Conservation (phyloP, 2,329 filamentous ascomycete genomes). For the Volutella citrinella region DNA sequence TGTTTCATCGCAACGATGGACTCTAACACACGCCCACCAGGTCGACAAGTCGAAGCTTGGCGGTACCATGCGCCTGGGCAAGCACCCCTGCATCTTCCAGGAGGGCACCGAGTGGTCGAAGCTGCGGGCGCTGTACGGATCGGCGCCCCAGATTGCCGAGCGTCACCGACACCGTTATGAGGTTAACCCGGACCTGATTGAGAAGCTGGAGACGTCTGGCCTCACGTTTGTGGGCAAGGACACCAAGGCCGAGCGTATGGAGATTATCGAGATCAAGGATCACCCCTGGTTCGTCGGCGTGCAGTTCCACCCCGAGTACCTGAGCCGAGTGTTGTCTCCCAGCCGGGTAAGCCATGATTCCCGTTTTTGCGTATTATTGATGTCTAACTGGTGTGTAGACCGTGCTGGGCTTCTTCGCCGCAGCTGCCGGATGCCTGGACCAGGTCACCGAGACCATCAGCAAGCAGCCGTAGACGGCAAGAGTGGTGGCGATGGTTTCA, state of each 20-base stretch:
- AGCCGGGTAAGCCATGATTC: no score
- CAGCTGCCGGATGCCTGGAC: slow-evolving; percentile 66
- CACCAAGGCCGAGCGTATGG: slow-evolving; percentile 74
- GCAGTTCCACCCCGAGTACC: slow-evolving; percentile 74
- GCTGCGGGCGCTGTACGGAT: slow-evolving; percentile 71
- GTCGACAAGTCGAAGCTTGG: slow-evolving; percentile 52
- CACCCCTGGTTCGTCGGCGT: slow-evolving; percentile 73
- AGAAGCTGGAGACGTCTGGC: slow-evolving; percentile 64
- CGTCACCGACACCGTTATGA: slow-evolving; percentile 89
- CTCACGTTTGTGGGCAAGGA: slow-evolving; percentile 79
- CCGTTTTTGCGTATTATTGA: no score
- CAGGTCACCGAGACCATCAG: slow-evolving; percentile 27
- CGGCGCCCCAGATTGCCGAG: slow-evolving; percentile 57
- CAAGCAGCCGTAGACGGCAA: neutral
- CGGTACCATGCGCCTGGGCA: slow-evolving; percentile 83
- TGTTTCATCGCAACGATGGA: slow-evolving; percentile 39
- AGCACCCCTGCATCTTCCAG: slow-evolving; percentile 73
- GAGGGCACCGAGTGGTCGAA: slow-evolving; percentile 72
- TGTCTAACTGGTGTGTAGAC: no score
- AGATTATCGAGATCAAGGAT: slow-evolving; percentile 76
- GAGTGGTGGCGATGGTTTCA: neutral
- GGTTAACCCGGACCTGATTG: slow-evolving; percentile 78
- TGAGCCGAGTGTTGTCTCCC: slow-evolving; percentile 70
- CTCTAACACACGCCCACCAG: slow-evolving; percentile 14
- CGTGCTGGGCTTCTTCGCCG: slow-evolving; percentile 51